Evolutionary conservation across 2,329 filamentous ascomycete genomes (phyloP), one percentile per base, ranked within the genome.

Genomic region (Leptographium flavum): DNA sequence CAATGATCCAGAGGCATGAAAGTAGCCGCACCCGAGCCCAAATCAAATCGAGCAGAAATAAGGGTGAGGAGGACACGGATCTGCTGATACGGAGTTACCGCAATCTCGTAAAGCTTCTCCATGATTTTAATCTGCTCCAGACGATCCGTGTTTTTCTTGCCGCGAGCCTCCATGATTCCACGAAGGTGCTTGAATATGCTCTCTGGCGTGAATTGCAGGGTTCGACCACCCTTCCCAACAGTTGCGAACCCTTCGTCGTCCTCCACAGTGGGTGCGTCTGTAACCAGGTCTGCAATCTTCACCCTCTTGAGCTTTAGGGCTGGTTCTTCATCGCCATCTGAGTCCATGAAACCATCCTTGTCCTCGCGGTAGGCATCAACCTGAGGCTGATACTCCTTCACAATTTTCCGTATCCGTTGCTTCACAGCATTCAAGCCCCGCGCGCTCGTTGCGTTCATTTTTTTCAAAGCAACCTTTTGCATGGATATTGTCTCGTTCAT

Each of bases 361-460:
- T 94, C 79, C 52, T 77, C 81, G 54, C 84, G 76, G 70, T 90
- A 98, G 52, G 81, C 76, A 55, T 94, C 87, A 57, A 98, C 82
- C 59, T 94, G 85, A 50, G 75, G 71, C 59, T 86, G 78, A 67
- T 90, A 90, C 53, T 96, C 90, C 69, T 94, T 93, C 74, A 90
- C 94, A 69, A 90, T 90, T 77, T 95, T 96, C 78, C 90, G 88
- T 71, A 98, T 87, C 69, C 88, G 88, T 66, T 98, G 92, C 70
- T 95, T 94, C 59, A 96, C 85, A 51, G 88, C 87, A 64, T 96
- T 98, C 58, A 98, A 76, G 58, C 88, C 87, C 67, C 87, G 86
- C 53, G 87, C 83, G 61, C 90, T 93, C 60, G 82, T 92, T 50
- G 88, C 87, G 69, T 94, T 98, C 88, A 96, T 94, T 76, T 95